A percentile compares a stretch with the other conserved stretches of the same genome.
Evolutionary conservation across 176 grass and related monocot genomes (phyloP).

Genomic region (Oryza officinalis): DNA sequence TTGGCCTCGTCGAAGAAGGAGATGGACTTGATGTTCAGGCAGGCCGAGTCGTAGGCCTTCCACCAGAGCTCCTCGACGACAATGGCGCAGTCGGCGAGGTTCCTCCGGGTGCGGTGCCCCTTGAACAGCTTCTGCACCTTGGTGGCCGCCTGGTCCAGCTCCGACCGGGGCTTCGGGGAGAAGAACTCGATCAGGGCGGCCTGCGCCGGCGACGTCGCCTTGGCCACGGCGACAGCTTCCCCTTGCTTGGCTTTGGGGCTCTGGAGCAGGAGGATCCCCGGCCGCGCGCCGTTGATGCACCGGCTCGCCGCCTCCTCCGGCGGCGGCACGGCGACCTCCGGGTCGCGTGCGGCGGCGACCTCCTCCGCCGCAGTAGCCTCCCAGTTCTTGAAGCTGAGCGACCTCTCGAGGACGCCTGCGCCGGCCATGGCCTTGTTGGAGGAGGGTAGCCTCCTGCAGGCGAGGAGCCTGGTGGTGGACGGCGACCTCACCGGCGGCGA

Average conservation of each 20-base stretch:
- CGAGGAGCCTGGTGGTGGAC: conserved; percentile 43
- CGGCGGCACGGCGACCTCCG: background rate
- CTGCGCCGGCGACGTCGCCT: conserved; percentile 11
- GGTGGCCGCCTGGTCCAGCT: conserved; percentile 81
- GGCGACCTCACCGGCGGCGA: conserved; percentile 40
- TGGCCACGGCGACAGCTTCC: background rate
- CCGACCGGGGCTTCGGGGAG: conserved; percentile 58
- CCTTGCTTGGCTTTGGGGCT: conserved; percentile 11
- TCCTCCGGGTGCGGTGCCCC: conserved; percentile 81
- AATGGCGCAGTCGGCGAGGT: conserved; percentile 93
- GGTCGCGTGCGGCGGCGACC: background rate
- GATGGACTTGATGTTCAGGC: conserved; percentile 68
- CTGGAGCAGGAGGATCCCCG: conserved; percentile 29
- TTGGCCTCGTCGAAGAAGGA: conserved; percentile 82
- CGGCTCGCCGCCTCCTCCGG: background rate
- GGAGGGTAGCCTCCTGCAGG: conserved; percentile 28
- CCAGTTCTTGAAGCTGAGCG: conserved; percentile 95
- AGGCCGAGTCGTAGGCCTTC: conserved; percentile 76
- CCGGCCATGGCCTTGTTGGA: conserved; percentile 35
- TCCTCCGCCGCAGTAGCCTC: conserved; percentile 17
- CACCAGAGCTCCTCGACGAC: conserved; percentile 97
- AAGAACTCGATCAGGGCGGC: conserved; percentile 42
- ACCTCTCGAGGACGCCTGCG: conserved; percentile 46
- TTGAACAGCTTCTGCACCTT: conserved; percentile 89
- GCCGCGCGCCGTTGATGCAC: conserved; percentile 48